Evolutionary conservation across 228 moss, liverwort and hornwort genomes (phyloP).

Genomic region (Sphagnum fallax): DNA sequence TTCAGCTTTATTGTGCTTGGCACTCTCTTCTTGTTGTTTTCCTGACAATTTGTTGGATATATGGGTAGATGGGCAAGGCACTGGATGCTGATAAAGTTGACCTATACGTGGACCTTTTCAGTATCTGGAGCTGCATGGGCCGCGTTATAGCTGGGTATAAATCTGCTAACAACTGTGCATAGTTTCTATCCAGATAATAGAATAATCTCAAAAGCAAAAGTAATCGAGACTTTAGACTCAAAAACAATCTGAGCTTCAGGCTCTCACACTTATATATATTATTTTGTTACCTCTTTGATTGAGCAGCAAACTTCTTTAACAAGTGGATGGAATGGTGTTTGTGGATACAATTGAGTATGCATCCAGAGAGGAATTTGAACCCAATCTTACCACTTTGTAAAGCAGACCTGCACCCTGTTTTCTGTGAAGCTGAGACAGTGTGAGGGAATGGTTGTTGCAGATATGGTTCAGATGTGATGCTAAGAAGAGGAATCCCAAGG

Average conservation of each 20-base stretch:
- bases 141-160: constrained; percentile 52
- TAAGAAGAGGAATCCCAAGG: constrained; percentile 33
- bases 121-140: constrained; percentile 61
- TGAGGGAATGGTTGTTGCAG: constrained; percentile 4
- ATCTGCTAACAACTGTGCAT: not conserved
- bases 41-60: not conserved
- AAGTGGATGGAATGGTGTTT: too few species aligned
- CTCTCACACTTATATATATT: too few species aligned
- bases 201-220: not conserved
- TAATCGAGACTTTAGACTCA: too few species aligned
- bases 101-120: constrained; percentile 45
- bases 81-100: constrained; percentile 36
- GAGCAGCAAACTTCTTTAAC: too few species aligned
- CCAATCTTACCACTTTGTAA: not conserved
- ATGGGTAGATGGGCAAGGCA: constrained; percentile 45
- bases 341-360: too few species aligned
- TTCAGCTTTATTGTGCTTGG: too few species aligned
- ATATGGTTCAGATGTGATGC: constrained; percentile 44
- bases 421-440: too few species aligned
- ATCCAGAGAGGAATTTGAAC: too few species aligned
- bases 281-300: too few species aligned
- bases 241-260: too few species aligned
- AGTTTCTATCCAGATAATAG: not conserved
- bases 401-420: not conserved
- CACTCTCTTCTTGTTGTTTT: too few species aligned